Evolutionary conservation across 257 asterid genomes (phyloP), one percentile per base, ranked within the genome.

Genomic region (Handroanthus guayacan): DNA sequence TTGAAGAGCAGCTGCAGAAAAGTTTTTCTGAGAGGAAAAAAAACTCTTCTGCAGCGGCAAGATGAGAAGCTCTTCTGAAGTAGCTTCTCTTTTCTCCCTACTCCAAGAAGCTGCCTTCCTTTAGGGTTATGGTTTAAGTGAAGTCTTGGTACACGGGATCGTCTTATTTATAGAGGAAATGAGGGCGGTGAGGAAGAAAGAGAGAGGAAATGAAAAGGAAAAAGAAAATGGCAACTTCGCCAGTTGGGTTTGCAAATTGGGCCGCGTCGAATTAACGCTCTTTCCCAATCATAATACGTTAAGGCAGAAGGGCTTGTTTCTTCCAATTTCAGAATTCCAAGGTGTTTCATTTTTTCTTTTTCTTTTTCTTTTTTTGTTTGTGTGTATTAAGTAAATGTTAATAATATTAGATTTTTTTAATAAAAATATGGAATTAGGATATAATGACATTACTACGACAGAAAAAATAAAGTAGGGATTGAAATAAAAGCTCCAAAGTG

Each of bases 1-100:
- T 36, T 55, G 60, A 34, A 18, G 37, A 55, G 72, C 54, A 10
- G 77, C 74, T 52, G 69, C 80, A 68, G 69, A 74, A 68, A 61
- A 12, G 67, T 31, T 58, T 16, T 50, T 18, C 13, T 16, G n/a
- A 5, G 3, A 1, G 5, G 5, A 34, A 62, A 51, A 54, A 6
- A 3, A 12, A 4, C 16, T 17, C 41, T 56, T 74, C 80, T 75
- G 60, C 67, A 43, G 58, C 57, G 14, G 54, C 13, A 12, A 34
- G 7, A 6, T 48, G 44, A 65, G 50, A 38, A 13, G 25, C 55
- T 41, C 5, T 39, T 14, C 11, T 25, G 10, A 25, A 3, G 45
- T 4, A 36, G 18, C 36, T 55, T 77, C 60, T 25, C 14, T 14
- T 25, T 2, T 50, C 18, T 13, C 58, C 16, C 58, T n/a, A 2